Evolutionary conservation across 108 stramenopile species (phyloP).

Genomic region (Nannochloropsis gaditana): DNA sequence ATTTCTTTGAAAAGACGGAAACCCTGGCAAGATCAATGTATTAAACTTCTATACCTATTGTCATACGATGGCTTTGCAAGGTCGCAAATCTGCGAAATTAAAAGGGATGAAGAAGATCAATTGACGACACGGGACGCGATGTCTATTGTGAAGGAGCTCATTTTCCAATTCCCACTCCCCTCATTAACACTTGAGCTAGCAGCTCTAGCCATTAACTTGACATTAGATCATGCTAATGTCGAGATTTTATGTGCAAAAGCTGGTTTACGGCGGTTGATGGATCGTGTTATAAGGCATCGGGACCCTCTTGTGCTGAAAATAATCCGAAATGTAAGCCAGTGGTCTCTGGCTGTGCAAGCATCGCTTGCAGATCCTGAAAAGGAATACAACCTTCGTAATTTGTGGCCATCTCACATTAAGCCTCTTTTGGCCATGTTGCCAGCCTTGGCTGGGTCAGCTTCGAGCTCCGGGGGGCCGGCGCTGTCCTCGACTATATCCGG

Average conservation of each 20-base stretch:
- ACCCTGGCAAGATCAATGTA: not conserved
- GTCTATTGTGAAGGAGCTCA: constrained; percentile 19
- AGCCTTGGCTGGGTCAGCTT: not conserved
- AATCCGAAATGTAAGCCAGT: constrained; percentile 19
- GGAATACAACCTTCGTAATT: not conserved
- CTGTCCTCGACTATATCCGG: not conserved
- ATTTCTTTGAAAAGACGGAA: not conserved
- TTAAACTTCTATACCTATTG: not conserved
- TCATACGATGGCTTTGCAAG: not conserved
- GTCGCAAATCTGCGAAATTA: not conserved
- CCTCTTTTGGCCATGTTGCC: not conserved
- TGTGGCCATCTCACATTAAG: constrained; percentile 22
- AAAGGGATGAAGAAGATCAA: not conserved
- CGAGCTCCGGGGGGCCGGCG: not conserved
- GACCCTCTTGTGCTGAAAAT: constrained; percentile 19
- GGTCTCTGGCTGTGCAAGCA: constrained; percentile 15
- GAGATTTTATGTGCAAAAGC: not conserved
- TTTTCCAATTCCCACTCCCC: not conserved
- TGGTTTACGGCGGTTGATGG: constrained; percentile 12
- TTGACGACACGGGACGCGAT: not conserved
- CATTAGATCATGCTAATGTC: not conserved
- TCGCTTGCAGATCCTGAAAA: not conserved
- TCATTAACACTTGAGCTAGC: not conserved
- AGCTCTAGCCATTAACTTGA: not conserved
- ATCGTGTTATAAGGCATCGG: not conserved